These are phyloP conservation scores for Septoria linicola DNA, from an alignment of 2,329 filamentous ascomycete genomes.

Conservation along the genomic window DNA sequence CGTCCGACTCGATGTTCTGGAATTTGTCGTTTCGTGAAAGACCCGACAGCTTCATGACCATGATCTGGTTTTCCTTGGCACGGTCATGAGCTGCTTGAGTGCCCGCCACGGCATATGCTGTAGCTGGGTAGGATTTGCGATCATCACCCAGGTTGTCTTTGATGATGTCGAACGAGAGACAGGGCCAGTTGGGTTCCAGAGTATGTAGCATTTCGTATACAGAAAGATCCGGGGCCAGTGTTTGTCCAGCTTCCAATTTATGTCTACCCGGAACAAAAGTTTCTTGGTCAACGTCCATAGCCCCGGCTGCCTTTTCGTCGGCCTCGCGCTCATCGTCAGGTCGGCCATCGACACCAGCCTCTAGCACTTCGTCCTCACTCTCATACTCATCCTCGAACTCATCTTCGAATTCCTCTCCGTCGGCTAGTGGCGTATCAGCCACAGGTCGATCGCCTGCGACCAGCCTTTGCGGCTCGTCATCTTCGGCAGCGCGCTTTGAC, in stretches of 20 bases:
- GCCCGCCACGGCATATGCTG: slow-evolving; percentile 90
- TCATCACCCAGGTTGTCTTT: slow-evolving; percentile 82
- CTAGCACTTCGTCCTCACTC: slow-evolving; percentile 83
- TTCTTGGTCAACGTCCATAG: slow-evolving; percentile 90
- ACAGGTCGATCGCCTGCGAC: slow-evolving; percentile 63
- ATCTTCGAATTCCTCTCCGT: slow-evolving; percentile 79
- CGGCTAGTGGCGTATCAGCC: slow-evolving; percentile 49
- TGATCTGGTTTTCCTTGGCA: slow-evolving; percentile 83
- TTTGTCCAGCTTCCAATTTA: slow-evolving; percentile 87
- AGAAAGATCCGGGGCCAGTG: slow-evolving; percentile 84
- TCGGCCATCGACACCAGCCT: slow-evolving; percentile 88
- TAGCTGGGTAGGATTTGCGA: slow-evolving; percentile 89
- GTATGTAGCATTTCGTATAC: slow-evolving; percentile 98
- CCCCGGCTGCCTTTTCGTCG: slow-evolving; percentile 72
- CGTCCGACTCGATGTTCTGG: slow-evolving; percentile 65
- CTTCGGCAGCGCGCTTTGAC: slow-evolving; percentile 61
- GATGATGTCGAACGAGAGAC: slow-evolving; percentile 91
- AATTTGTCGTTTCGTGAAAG: slow-evolving; percentile 80
- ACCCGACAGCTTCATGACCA: slow-evolving; percentile 95
- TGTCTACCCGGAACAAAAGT: slow-evolving; percentile 95
- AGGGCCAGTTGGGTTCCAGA: slow-evolving; percentile 92
- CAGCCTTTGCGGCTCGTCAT: slow-evolving; percentile 52
- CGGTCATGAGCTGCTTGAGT: slow-evolving; percentile 80
- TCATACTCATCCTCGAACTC: slow-evolving; percentile 93
- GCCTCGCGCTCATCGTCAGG: slow-evolving; percentile 91